Conservation (phyloP, 345 rosid genomes). For the Litchi chinensis region DNA sequence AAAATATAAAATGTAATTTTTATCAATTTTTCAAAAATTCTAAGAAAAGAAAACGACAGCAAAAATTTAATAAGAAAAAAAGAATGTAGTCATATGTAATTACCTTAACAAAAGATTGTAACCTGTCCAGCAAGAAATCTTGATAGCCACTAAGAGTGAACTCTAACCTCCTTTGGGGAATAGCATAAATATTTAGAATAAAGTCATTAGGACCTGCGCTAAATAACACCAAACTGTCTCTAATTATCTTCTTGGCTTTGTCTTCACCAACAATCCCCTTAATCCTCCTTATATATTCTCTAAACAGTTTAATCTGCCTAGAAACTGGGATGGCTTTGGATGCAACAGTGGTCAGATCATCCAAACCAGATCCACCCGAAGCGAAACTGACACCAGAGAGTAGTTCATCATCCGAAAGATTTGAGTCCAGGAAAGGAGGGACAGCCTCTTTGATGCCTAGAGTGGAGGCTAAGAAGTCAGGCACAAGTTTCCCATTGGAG, state of each 20-base stretch:
- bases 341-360: slow-evolving; percentile 34
- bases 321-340: slow-evolving; percentile 37
- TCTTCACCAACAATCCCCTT: slow-evolving; percentile 35
- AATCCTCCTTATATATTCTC: slow-evolving; percentile 41
- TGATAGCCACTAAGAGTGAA: slow-evolving; percentile 49
- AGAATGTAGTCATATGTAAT: not conserved
- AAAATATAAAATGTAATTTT: too few relatives aligned
- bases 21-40: too few relatives aligned
- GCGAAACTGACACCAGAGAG: slow-evolving; percentile 52
- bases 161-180: slow-evolving; percentile 37
- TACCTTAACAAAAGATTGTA: slow-evolving; percentile 51
- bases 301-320: slow-evolving; percentile 44
- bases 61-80: not conserved
- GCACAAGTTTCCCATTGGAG: slow-evolving; percentile 48
- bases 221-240: slow-evolving; percentile 44
- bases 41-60: too few relatives aligned
- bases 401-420: slow-evolving; percentile 28
- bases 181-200: slow-evolving; percentile 43
- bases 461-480: slow-evolving; percentile 46
- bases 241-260: slow-evolving; percentile 42
- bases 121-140: slow-evolving; percentile 40
- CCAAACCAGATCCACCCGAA: slow-evolving; percentile 51
- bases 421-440: slow-evolving; percentile 52
- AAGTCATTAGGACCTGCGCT: slow-evolving; percentile 76
- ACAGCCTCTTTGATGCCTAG: slow-evolving; percentile 44